Evolutionary conservation across 2,329 filamentous ascomycete species (phyloP).

Genomic region (Colletotrichum gloeosporioides): DNA sequence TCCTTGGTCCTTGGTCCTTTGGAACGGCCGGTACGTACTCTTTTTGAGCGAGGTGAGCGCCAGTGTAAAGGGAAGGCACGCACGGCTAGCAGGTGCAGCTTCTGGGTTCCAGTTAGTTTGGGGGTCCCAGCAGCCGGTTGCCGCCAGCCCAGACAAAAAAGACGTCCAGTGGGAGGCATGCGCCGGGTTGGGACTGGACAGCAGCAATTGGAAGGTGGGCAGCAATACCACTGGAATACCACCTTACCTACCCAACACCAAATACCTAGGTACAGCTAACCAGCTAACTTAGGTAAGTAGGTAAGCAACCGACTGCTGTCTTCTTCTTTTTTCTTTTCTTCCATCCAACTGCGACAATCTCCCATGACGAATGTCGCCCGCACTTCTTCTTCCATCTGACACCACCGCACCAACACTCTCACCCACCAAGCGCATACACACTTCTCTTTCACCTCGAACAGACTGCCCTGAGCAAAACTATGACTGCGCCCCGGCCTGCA

Average conservation of each 20-base stretch:
- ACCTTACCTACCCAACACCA: not conserved
- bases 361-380: not conserved
- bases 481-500: conserved; percentile 15
- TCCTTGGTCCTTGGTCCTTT: not conserved
- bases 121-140: not conserved
- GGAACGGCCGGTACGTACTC: not conserved
- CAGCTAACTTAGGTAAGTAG: not conserved
- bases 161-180: not conserved
- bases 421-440: not conserved
- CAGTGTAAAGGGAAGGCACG: not conserved
- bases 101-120: not conserved
- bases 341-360: not conserved
- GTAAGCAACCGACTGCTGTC: not conserved
- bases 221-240: not conserved
- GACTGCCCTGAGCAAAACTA: not conserved
- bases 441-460: not conserved
- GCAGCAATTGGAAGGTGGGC: no score
- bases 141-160: not conserved
- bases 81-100: not conserved
- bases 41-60: not conserved
- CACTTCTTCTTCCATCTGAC: not conserved
- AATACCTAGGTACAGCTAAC: not conserved
- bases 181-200: not conserved
- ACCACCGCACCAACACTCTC: not conserved
- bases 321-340: not conserved